phyloP scores from a whole-genome alignment of 768 basidiomycete species.

The Pulveroboletus sp. region DNA sequence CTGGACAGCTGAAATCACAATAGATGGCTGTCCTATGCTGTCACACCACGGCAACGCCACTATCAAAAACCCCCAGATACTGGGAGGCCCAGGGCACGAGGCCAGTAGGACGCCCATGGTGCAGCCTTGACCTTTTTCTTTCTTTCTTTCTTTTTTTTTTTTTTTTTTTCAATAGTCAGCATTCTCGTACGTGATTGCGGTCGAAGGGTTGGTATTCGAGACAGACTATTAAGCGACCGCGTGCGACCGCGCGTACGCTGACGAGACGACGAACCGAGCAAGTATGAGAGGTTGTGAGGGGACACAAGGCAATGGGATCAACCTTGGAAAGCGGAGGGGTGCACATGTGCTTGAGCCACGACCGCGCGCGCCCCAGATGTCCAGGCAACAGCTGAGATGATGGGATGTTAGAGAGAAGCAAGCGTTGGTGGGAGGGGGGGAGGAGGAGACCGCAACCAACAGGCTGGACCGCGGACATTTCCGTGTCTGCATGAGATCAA shows the following conservation, averaged over 20 bases:
- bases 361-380: not conserved
- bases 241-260: not conserved
- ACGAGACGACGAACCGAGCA: not conserved
- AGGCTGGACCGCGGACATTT: constrained; percentile 10
- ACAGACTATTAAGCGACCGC: not conserved
- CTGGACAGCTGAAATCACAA: not conserved
- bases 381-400: not conserved
- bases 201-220: not conserved
- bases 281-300: not conserved
- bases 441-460: constrained; percentile 2
- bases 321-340: not conserved
- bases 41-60: constrained; percentile 10
- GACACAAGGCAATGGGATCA: not conserved
- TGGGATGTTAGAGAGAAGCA: not conserved
- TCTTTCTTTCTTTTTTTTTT: too few species aligned
- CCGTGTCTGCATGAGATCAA: constrained; percentile 9
- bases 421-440: not conserved
- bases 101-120: not conserved
- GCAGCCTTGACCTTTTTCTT: not conserved
- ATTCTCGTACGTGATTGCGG: not conserved
- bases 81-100: not conserved
- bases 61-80: constrained; percentile 5
- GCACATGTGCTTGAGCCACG: not conserved
- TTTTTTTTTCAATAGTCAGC: not conserved
- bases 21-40: constrained; percentile 3